Conservation (phyloP, 2,329 filamentous ascomycete genomes). For the Botrytis pseudocinerea region DNA sequence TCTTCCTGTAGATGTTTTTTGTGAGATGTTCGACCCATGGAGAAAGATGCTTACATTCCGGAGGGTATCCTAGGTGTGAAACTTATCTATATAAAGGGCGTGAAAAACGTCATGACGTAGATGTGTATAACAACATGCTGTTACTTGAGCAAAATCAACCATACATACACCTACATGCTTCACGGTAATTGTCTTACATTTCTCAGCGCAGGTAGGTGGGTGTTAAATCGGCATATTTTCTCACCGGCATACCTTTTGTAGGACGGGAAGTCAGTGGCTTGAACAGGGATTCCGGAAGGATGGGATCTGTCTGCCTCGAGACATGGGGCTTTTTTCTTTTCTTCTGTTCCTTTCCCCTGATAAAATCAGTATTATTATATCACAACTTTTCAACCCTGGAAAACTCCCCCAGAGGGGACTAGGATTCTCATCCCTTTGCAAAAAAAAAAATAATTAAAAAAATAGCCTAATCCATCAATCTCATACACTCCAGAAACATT, state of each 20-base stretch:
- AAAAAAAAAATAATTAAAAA: neutral
- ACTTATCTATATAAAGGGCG: neutral
- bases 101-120: constrained; percentile 9
- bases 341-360: neutral
- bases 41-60: neutral
- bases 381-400: neutral
- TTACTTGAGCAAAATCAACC: neutral
- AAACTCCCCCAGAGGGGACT: neutral
- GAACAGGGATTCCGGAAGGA: neutral
- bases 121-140: neutral
- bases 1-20: neutral
- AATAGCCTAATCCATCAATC: neutral
- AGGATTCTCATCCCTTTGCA: neutral
- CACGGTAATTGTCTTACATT: neutral
- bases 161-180: neutral
- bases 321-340: neutral
- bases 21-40: neutral
- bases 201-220: neutral
- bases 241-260: neutral
- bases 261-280: neutral
- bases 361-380: neutral
- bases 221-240: neutral
- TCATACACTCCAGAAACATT: neutral
- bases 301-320: neutral
- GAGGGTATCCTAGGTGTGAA: neutral